These are phyloP conservation scores for Penicillium decumbens DNA, from an alignment of 2,329 filamentous ascomycete genomes.

Conservation along the genomic window DNA sequence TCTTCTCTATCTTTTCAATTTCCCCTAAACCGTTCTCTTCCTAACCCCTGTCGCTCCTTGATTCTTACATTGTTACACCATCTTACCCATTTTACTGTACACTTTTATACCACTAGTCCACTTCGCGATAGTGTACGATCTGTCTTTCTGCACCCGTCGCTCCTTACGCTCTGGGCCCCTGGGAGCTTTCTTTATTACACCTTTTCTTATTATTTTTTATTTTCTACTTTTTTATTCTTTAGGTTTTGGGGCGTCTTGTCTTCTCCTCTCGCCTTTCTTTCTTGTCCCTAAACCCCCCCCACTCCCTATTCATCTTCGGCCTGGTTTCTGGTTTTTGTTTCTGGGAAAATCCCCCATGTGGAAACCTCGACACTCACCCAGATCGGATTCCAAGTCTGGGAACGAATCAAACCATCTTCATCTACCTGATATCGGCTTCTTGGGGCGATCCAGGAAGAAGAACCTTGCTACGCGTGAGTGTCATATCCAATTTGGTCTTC, in stretches of 20 bases:
- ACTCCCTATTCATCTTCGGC: conserved; percentile 9
- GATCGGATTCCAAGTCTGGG: conserved; percentile 38
- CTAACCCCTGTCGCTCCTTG: conserved; percentile 3
- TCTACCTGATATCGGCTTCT: conserved; percentile 32
- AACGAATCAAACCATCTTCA: conserved; percentile 32
- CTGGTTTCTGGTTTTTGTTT: conserved; percentile 13
- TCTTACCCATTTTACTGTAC: neutral
- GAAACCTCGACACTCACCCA: conserved; percentile 40
- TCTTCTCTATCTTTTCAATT: neutral
- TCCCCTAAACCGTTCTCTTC: neutral
- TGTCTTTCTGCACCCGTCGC: conserved; percentile 3
- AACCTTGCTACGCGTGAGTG: conserved; percentile 17
- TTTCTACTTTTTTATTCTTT: conserved; percentile 3
- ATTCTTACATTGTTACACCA: neutral
- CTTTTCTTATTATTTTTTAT: neutral
- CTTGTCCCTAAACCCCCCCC: conserved; percentile 10
- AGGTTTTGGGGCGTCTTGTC: conserved; percentile 9
- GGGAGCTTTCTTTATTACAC: conserved; percentile 2
- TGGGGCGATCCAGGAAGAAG: conserved; percentile 37
- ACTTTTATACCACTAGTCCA: conserved; percentile 7
- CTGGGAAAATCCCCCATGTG: conserved; percentile 32
- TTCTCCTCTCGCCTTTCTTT: conserved; percentile 4
- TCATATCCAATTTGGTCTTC: conserved; percentile 1
- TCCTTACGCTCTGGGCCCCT: neutral
- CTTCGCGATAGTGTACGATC: conserved; percentile 14